phyloP scores from a whole-genome alignment of 495 filamentous ascomycete species.

The Aspergillus baeticus region DNA sequence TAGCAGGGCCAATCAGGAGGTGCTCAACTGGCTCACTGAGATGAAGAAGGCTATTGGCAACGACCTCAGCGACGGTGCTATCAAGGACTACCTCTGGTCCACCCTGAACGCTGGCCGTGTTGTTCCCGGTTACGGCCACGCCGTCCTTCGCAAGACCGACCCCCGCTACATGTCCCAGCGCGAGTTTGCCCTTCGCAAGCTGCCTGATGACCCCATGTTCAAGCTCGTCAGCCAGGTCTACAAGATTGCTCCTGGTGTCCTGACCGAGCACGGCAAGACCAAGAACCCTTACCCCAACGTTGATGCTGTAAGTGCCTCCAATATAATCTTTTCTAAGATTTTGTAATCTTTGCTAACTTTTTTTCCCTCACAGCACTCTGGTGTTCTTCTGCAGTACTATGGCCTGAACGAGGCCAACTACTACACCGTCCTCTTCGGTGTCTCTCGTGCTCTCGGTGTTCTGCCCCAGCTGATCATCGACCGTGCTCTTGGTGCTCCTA shows the following conservation, averaged over 20 bases:
- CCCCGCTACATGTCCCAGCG: constrained; percentile 97
- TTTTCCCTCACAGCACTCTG: too few relatives aligned
- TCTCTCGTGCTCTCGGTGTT: constrained; percentile 95
- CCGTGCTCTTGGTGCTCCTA: constrained; percentile 79
- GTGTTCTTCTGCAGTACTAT: constrained; percentile 99
- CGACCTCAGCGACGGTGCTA: constrained; percentile 90
- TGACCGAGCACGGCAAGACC: constrained; percentile 99
- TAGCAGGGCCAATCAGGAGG: constrained; percentile 88
- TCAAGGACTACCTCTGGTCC: constrained; percentile 97
- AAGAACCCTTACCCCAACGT: constrained; percentile 85
- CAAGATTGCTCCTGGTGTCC: constrained; percentile 96
- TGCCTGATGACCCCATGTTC: constrained; percentile 98
- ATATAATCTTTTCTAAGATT: too few relatives aligned
- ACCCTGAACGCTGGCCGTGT: constrained; percentile 94
- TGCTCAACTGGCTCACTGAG: constrained; percentile 96
- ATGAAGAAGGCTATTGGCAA: constrained; percentile 96
- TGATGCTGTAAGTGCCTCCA: constrained; percentile 62
- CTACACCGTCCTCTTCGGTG: constrained; percentile 99
- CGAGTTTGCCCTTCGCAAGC: constrained; percentile 87
- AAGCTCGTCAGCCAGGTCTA: constrained; percentile 98
- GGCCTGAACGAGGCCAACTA: constrained; percentile 97
- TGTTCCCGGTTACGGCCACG: constrained; percentile 97
- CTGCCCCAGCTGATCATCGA: constrained; percentile 99
- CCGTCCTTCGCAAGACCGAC: constrained; percentile 98
- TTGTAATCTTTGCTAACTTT: too few relatives aligned